Evolutionary conservation across 1,139 yeast species (phyloP).

Genomic region (Lodderomyces pseudojiufengensis): DNA sequence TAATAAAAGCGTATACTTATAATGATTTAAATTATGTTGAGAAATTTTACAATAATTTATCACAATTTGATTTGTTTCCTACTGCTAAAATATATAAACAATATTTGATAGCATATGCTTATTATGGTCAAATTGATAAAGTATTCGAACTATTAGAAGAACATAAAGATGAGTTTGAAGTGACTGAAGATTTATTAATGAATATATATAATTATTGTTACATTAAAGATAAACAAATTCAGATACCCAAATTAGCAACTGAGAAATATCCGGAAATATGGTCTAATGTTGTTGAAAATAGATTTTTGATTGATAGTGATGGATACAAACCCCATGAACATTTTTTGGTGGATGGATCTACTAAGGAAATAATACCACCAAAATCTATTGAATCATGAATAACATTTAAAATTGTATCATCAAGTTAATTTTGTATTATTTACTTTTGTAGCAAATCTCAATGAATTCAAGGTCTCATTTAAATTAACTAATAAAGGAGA

Average conservation of each 20-base stretch:
- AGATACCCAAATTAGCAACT: slow-evolving; percentile 54
- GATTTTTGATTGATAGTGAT: slow-evolving; percentile 36
- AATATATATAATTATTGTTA: slow-evolving; percentile 62
- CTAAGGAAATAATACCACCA: slow-evolving; percentile 3
- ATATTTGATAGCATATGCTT: slow-evolving; percentile 70
- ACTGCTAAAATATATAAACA: slow-evolving; percentile 56
- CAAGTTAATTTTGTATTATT: slow-evolving; percentile 45
- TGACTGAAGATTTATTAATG: slow-evolving; percentile 50
- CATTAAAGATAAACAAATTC: slow-evolving; percentile 42
- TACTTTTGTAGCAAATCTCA: slow-evolving; percentile 86
- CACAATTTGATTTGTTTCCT: slow-evolving; percentile 53
- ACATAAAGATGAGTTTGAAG: slow-evolving; percentile 50
- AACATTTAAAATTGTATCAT: not conserved
- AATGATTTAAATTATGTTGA: slow-evolving; percentile 57
- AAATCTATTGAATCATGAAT: slow-evolving; percentile 2
- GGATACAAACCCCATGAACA: slow-evolving; percentile 30
- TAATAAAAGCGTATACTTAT: slow-evolving; percentile 66
- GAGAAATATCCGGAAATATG: slow-evolving; percentile 43
- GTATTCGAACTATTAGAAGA: slow-evolving; percentile 53
- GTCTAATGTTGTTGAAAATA: slow-evolving; percentile 37
- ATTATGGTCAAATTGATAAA: slow-evolving; percentile 57
- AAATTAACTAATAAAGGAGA: slow-evolving; percentile 65
- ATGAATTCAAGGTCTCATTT: slow-evolving; percentile 76
- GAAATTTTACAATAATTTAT: slow-evolving; percentile 60
- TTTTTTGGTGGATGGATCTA: slow-evolving; percentile 14